Evolutionary conservation across 192 early-diverging fungal genomes (phyloP).

Genomic region (Backusella parvicylindrica): DNA sequence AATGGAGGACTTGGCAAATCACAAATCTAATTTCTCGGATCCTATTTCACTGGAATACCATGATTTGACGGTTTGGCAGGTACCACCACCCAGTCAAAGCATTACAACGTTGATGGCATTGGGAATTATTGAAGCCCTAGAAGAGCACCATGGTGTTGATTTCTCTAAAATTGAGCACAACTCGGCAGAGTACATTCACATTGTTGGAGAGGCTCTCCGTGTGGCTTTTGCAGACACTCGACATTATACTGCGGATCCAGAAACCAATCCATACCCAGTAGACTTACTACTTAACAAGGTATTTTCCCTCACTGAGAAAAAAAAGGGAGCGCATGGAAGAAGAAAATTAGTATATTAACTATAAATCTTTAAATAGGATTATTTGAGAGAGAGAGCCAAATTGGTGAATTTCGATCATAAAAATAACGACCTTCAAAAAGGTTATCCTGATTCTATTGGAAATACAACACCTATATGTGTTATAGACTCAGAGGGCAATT

Average conservation of each 20-base stretch:
- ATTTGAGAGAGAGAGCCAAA: slow-evolving; percentile 52
- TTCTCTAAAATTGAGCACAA: slow-evolving; percentile 49
- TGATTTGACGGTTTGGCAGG: slow-evolving; percentile 60
- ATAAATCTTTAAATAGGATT: slow-evolving; percentile 35
- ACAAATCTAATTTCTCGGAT: slow-evolving; percentile 45
- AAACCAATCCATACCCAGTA: slow-evolving; percentile 42
- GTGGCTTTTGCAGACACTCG: slow-evolving; percentile 78
- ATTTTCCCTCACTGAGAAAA: too few relatives aligned
- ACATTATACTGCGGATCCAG: slow-evolving; percentile 63
- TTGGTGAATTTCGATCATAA: slow-evolving; percentile 49
- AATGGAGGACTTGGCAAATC: slow-evolving; percentile 58
- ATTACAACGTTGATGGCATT: slow-evolving; percentile 68
- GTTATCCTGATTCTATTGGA: slow-evolving; percentile 51
- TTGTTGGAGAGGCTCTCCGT: slow-evolving; percentile 63
- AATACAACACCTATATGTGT: slow-evolving; percentile 77
- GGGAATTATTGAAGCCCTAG: slow-evolving; percentile 59
- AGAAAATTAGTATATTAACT: neutral
- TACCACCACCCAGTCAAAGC: slow-evolving; percentile 73
- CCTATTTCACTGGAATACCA: slow-evolving; percentile 65
- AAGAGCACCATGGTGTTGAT: slow-evolving; percentile 37
- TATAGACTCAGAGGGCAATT: slow-evolving; percentile 71
- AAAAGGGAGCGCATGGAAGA: neutral
- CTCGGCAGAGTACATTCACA: slow-evolving; percentile 62
- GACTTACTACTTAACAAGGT: slow-evolving; percentile 50
- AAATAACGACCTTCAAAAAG: slow-evolving; percentile 43